Base-by-base conservation (phyloP, 169 alveolate species). In the Eimeria necatrix region DNA sequence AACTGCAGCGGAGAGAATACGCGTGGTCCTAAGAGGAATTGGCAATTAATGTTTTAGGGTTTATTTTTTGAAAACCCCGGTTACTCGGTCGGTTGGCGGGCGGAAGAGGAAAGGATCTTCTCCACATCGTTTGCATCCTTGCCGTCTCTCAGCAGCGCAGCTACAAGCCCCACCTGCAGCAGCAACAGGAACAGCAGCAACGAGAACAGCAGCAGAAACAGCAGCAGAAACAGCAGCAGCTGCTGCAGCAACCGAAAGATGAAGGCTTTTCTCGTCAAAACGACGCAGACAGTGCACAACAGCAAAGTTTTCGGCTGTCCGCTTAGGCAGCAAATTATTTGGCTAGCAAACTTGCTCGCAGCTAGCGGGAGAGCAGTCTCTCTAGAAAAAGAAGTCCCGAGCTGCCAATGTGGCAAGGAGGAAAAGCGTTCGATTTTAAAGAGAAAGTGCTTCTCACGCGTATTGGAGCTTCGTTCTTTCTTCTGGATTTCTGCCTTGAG, bases 101-200 rank as follows among this genome's bases (percentile, higher is more conserved):
- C 9, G 0, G 61, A 41, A 76, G 61, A 26, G 6, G 26, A 20
- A 4, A 48, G 10, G 32, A 22, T 71, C 24, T 76, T 60, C 26
- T 46, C 59, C 87, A 76, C 22, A 0, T 32, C 87, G 64, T 76
- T 60, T 16, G 87, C 32, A 18, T 76, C 18, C 61, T 32, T 76
- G 26, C 61, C 20, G 61, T 76, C 87, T 60, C 87, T 16, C 59
- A 76, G 18, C 46, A 20, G 56, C 12, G 87, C 61, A 6, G 87
- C 87, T 6, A 76, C 87, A 6, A 76, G 49, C 26, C 87, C 87
- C n/a, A 76, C 87, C 87, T 76, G 61, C 64, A 32, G 87, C 87
- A 76, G 7, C 87, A 68, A 24, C 78, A 68, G 46, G 41, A 14
- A n/a, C 78, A 68, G 32, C 78, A 14, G 78, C 78, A 68, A 24